These are phyloP conservation scores for Xylaria sp. DNA, from an alignment of 2,329 filamentous ascomycete species.

Conservation along the genomic window DNA sequence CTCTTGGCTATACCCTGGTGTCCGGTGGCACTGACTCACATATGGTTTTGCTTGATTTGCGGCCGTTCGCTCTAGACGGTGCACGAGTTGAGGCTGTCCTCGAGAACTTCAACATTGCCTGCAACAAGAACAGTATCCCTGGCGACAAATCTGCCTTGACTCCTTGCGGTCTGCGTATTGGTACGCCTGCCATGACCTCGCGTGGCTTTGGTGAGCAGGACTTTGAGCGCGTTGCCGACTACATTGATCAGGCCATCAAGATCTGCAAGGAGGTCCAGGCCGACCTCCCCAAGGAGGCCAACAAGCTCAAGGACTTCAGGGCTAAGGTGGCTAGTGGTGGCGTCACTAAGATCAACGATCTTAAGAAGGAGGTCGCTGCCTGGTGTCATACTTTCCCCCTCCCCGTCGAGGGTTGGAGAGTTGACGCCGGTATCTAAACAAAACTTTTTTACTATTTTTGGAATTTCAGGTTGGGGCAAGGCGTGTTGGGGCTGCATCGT, in stretches of 20 bases:
- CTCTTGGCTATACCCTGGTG: conserved; percentile 91
- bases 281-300: conserved; percentile 90
- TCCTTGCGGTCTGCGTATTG: conserved; percentile 93
- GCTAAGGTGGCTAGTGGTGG: conserved; percentile 83
- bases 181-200: conserved; percentile 96
- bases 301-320: conserved; percentile 99
- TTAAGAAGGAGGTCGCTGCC: conserved; percentile 87
- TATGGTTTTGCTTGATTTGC: conserved; percentile 94
- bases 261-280: conserved; percentile 89
- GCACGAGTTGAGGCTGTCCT: conserved; percentile 95
- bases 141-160: conserved; percentile 97
- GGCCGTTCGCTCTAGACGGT: conserved; percentile 86
- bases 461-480: conserved; percentile 29
- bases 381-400: conserved; percentile 95
- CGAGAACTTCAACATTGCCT: conserved; percentile 98
- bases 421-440: conserved; percentile 66
- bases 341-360: conserved; percentile 81
- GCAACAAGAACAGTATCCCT: conserved; percentile 99
- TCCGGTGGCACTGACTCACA: conserved; percentile 97
- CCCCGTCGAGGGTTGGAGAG: conserved; percentile 79
- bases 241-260: conserved; percentile 90
- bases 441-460: conserved; percentile 17
- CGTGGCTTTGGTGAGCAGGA: conserved; percentile 92
- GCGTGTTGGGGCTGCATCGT: conserved; percentile 37
- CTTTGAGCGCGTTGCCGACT: conserved; percentile 88